Evolutionary conservation across 345 rosid species (phyloP), one percentile per base, ranked within the genome.

Genomic region (Hibiscus tridactylites): DNA sequence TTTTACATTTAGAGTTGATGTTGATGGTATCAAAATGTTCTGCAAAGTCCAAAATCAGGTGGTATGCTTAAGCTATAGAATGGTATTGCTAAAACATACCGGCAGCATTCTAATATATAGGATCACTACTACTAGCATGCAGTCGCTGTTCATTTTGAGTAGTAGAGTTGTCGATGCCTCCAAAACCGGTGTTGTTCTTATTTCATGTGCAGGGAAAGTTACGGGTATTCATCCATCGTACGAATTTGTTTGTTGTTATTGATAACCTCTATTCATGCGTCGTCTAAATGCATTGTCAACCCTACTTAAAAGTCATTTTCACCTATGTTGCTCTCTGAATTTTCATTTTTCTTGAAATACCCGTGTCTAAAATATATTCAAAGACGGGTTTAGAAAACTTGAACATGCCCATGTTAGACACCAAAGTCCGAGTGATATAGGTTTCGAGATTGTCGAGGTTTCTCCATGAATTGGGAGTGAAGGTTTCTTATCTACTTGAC

Each of bases 401-500:
- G 56, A 50, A 16, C 59, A 56, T 21, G 9, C 15, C 28, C 1
- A 13, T 56, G 28, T 56, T 21, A 9, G 28, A 19, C 60, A 33
- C 44, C 21, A 1, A 9, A 21, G 28, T 56, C 60, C 11, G 1
- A 56, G 28, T 56, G 19, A 56, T 9, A 56, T 56, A 50, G 19
- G 5, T 50, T 50, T 16, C 15, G 19, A 50, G 56, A 16, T 50
- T 50, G 56, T 58, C 33, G 3, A 50, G 33, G 61, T 50, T 24
- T 65, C 17, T 47, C 6, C 24, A n/a, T 26, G 35, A 49, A 2
- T 16, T 33, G 39, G 28, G 50, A 29, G 61, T 80, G 70, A 73
- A 26, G 4, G 2, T 65, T 5, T 47, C 24, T 6, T 65, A 29
- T 54, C 47, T 66, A 8, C 17, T 52, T 82, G 73, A 68, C 92